These are phyloP conservation scores for Plectosphaerella plurivora DNA, from an alignment of 2,329 filamentous ascomycete genomes.

Conservation along the genomic window DNA sequence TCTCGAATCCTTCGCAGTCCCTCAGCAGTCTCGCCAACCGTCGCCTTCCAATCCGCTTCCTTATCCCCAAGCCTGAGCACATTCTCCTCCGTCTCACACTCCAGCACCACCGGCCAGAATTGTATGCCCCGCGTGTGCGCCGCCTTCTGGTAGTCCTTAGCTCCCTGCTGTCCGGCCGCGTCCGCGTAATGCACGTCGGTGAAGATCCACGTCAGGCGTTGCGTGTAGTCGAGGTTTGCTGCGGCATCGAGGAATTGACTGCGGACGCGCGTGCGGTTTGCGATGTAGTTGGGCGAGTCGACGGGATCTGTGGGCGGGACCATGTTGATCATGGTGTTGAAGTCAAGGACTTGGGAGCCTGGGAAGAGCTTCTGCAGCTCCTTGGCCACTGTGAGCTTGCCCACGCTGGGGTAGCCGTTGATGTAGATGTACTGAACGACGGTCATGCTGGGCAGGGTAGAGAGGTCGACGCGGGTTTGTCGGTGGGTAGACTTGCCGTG, in stretches of 20 bases:
- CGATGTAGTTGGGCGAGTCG: slow-evolving; percentile 16
- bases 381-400: slow-evolving; percentile 23
- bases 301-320: slow-evolving; percentile 12
- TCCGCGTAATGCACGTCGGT: slow-evolving; percentile 16
- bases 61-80: no score
- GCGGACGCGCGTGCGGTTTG: slow-evolving; percentile 9
- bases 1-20: no score
- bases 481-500: no score
- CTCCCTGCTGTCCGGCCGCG: slow-evolving; percentile 1
- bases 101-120: no score
- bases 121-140: no score
- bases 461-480: no score
- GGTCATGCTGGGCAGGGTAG: no score
- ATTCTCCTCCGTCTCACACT: no score
- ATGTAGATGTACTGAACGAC: slow-evolving; percentile 17
- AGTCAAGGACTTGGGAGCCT: slow-evolving; percentile 19
- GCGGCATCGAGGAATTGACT: slow-evolving; percentile 4
- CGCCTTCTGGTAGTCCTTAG: slow-evolving; percentile 14
- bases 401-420: slow-evolving; percentile 25
- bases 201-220: slow-evolving; percentile 16
- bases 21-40: no score
- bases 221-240: slow-evolving; percentile 2
- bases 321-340: slow-evolving; percentile 23
- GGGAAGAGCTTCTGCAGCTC: slow-evolving; percentile 20
- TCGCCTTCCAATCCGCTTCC: no score